phyloP scores from a whole-genome alignment of 352 stramenopile species.

The Phytopythium delawarense region DNA sequence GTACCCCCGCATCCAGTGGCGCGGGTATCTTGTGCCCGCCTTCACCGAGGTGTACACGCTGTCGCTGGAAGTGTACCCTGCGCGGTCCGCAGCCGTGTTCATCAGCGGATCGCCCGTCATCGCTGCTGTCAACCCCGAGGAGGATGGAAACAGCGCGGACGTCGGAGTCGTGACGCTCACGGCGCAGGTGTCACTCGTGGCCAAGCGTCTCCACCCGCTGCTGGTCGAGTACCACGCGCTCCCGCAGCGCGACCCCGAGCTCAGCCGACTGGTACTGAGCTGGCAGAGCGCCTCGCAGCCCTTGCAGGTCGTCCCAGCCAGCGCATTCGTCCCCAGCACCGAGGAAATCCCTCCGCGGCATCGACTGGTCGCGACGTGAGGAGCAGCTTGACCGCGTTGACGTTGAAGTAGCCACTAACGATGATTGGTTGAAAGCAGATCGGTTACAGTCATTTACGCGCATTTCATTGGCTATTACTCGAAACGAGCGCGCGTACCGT shows the following conservation, averaged over 20 bases:
- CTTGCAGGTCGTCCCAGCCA: slow-evolving; percentile 17
- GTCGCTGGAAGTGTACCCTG: slow-evolving; percentile 19
- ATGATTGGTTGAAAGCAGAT: neutral
- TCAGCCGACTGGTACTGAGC: slow-evolving; percentile 13
- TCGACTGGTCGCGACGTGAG: slow-evolving; percentile 4
- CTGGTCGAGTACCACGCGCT: slow-evolving; percentile 35
- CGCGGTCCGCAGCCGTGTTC: slow-evolving; percentile 20
- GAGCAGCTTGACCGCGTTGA: neutral
- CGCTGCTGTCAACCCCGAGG: slow-evolving; percentile 27
- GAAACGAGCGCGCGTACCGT: neutral
- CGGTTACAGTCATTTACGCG: too few species aligned
- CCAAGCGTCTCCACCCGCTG: slow-evolving; percentile 31
- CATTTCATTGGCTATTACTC: neutral
- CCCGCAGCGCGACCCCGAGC: slow-evolving; percentile 3
- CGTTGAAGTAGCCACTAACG: neutral
- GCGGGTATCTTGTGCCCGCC: slow-evolving; percentile 34
- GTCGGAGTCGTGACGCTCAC: slow-evolving; percentile 6
- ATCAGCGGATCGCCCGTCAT: slow-evolving; percentile 30
- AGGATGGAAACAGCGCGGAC: neutral
- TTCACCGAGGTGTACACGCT: slow-evolving; percentile 43
- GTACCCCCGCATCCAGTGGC: slow-evolving; percentile 41
- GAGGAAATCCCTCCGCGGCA: slow-evolving; percentile 28
- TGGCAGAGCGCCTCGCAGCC: slow-evolving; percentile 28
- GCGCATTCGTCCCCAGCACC: slow-evolving; percentile 16
- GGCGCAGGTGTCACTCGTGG: slow-evolving; percentile 18